Evolutionary conservation across 2,329 filamentous ascomycete genomes (phyloP), one percentile per base, ranked within the genome.

Genomic region (Tolypocladium ophioglossoides): DNA sequence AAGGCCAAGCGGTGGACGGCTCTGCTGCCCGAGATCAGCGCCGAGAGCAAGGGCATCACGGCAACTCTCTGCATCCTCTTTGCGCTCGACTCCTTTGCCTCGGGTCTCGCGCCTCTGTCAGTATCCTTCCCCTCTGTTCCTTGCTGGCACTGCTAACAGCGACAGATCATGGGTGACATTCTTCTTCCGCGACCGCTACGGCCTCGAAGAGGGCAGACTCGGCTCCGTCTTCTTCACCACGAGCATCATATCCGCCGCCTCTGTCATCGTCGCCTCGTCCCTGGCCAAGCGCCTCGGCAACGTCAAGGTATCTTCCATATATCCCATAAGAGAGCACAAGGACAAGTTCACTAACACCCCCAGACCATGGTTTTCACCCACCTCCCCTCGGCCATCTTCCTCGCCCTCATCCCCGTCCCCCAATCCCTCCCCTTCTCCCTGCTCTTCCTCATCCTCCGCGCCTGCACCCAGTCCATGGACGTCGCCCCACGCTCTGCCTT

Each of bases 331-430:
- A n/a, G n/a, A n/a, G n/a, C n/a, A n/a, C n/a, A n/a, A n/a, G n/a
- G n/a, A n/a, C n/a, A 16, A n/a, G 32, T n/a, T 16, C 14, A 3
- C 37, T 27, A 52, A 56, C 54, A 7, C 54, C 18, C n/a, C 1
- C 57, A 83, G 74, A 88, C 85, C 1, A 89, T 89, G 86, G 84
- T 87, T 10, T 86, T 87, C 62, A 88, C 85, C 0, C 85, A 89
- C 60, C 72, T 89, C 0, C 86, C 86, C 0, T 87, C 84, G 0
- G 75, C 85, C 9, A 68, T 89, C 30, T 84, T 83, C 59, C 75
- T 89, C 1, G 72, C 79, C 16, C 67, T 89, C 22, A 80, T 89
- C 24, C 80, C 83, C 0, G 61, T 84, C 0, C 82, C 84, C 0
- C 66, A 71, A 22, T 72, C 74, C 4, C 68, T 83, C 0, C 72